Evolutionary conservation across 1,284 basidiomycete species (phyloP).

Genomic region (Stygiomarasmius scandens): DNA sequence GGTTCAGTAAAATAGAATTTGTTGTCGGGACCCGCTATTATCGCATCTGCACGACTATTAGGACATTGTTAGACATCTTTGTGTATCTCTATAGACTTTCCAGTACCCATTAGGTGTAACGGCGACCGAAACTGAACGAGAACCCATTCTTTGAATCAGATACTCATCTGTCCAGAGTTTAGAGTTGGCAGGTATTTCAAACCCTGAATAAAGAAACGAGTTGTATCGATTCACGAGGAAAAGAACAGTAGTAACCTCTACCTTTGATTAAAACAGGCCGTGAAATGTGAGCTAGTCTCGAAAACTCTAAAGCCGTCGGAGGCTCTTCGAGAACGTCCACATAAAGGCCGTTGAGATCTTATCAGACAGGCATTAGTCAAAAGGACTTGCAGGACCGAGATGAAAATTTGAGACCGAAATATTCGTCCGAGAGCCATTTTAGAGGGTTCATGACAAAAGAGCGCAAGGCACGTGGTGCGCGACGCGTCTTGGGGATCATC

Average conservation of each 20-base stretch:
- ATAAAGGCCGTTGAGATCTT: conserved; percentile 68
- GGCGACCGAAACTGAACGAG: conserved; percentile 68
- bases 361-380: not conserved
- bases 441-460: not conserved
- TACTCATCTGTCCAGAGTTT: conserved; percentile 67
- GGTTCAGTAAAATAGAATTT: conserved; percentile 82
- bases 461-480: not conserved
- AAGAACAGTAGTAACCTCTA: conserved; percentile 23
- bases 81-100: not conserved
- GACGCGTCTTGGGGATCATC: not conserved
- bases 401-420: conserved; percentile 45
- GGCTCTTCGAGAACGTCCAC: conserved; percentile 56
- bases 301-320: conserved; percentile 75
- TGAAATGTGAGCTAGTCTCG: conserved; percentile 71
- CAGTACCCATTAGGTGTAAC: conserved; percentile 87
- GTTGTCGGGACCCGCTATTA: conserved; percentile 58
- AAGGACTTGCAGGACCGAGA: not conserved
- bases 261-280: conserved; percentile 81
- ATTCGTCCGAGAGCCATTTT: conserved; percentile 54
- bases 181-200: conserved; percentile 40
- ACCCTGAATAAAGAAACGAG: conserved; percentile 31
- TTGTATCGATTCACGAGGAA: conserved; percentile 7
- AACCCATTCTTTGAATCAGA: conserved; percentile 56
- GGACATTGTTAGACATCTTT: not conserved
- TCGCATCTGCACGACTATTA: conserved; percentile 78